These are phyloP conservation scores for Trametes sp. DNA, from an alignment of 1,284 basidiomycete species.

Conservation along the genomic window DNA sequence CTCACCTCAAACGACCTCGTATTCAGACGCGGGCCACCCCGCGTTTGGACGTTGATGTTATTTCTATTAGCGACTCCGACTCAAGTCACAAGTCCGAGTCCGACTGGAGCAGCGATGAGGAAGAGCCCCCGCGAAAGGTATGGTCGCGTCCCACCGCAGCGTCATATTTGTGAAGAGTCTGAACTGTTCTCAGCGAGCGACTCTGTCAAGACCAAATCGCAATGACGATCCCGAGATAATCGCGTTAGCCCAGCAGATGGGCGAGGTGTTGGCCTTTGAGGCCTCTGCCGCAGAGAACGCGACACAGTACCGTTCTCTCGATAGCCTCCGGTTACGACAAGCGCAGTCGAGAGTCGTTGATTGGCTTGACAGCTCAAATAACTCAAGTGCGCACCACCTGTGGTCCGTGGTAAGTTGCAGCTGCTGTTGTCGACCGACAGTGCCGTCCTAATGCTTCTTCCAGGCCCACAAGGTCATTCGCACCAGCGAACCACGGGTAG, in stretches of 20 bases:
- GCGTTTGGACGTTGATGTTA: neutral
- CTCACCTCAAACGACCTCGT: constrained; percentile 7
- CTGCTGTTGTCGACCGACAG: neutral
- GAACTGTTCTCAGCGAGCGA: neutral
- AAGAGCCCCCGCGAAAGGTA: neutral
- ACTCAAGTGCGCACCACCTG: neutral
- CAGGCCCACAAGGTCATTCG: neutral
- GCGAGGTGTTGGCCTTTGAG: neutral
- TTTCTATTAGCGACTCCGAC: constrained; percentile 13
- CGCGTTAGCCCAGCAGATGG: neutral
- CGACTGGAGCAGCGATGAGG: neutral
- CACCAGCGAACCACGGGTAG: neutral
- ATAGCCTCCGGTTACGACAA: neutral
- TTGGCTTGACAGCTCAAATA: neutral
- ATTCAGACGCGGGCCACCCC: neutral
- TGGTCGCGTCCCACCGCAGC: neutral
- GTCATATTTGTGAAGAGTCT: too few species aligned
- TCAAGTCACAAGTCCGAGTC: neutral
- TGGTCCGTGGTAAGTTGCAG: neutral
- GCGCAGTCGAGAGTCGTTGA: constrained; percentile 3
- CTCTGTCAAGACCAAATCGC: neutral
- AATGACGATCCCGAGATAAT: neutral
- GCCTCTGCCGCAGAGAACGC: neutral
- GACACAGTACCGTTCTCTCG: neutral
- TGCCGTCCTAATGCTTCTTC: neutral